Evolutionary conservation across 768 basidiomycete genomes (phyloP).

Genomic region (Antrodiella citrinella): DNA sequence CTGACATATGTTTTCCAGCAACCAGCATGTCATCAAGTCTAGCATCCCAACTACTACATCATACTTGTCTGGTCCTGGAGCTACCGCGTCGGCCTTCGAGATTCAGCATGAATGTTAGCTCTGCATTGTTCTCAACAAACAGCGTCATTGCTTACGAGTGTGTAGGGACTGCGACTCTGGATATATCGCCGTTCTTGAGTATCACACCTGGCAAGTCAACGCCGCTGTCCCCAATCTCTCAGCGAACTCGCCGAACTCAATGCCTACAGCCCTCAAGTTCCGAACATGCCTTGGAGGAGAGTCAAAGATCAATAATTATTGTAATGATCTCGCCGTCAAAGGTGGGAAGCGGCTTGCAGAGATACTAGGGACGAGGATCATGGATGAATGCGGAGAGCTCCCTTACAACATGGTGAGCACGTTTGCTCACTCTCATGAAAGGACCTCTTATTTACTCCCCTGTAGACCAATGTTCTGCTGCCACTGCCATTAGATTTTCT

Average conservation of each 20-base stretch:
- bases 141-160: neutral
- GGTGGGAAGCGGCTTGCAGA: slow-evolving; percentile 57
- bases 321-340: slow-evolving; percentile 54
- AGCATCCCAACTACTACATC: slow-evolving; percentile 49
- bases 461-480: slow-evolving; percentile 33
- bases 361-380: slow-evolving; percentile 49
- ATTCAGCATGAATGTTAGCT: slow-evolving; percentile 19
- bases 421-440: too few species aligned
- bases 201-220: slow-evolving; percentile 40
- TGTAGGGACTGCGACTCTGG: slow-evolving; percentile 59
- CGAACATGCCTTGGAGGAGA: slow-evolving; percentile 72
- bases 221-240: neutral
- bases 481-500: slow-evolving; percentile 24
- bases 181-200: slow-evolving; percentile 45
- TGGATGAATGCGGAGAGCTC: slow-evolving; percentile 53
- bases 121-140: too few species aligned
- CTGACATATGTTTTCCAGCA: slow-evolving; percentile 38
- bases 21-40: slow-evolving; percentile 54
- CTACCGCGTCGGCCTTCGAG: slow-evolving; percentile 16
- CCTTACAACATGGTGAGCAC: slow-evolving; percentile 63
- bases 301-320: slow-evolving; percentile 60
- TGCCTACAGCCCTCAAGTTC: slow-evolving; percentile 55
- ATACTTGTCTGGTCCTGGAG: too few species aligned
- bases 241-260: neutral
- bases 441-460: neutral